A percentile compares a stretch with the other conserved stretches of the same genome.
Evolutionary conservation across 306 rosid species (phyloP).

Genomic region (Lathyrus tuberosus): DNA sequence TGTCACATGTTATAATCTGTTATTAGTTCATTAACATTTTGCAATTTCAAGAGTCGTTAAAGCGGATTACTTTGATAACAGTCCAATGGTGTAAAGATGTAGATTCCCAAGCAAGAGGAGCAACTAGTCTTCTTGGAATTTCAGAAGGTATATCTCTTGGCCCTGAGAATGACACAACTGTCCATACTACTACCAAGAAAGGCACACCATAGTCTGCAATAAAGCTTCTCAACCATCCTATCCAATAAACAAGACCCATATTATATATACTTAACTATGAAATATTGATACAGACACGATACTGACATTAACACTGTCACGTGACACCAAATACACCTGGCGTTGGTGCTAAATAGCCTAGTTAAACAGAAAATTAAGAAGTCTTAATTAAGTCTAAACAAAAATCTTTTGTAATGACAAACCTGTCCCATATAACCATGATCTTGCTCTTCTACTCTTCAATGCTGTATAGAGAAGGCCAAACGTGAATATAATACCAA

Average conservation of each 20-base stretch:
- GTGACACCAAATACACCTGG: not conserved
- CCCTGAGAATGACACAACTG: slow-evolving; percentile 59
- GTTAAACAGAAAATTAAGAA: not conserved
- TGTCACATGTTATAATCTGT: too few species aligned
- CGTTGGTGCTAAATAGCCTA: not conserved
- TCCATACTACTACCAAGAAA: slow-evolving; percentile 72
- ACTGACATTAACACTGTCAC: not conserved
- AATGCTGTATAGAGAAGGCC: slow-evolving; percentile 76
- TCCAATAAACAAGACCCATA: not conserved
- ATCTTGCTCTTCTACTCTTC: slow-evolving; percentile 71
- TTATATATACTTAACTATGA: not conserved
- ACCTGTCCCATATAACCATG: slow-evolving; percentile 89
- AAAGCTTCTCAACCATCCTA: slow-evolving; percentile 71
- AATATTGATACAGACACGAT: not conserved
- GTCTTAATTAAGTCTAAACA: not conserved
- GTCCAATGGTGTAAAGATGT: slow-evolving; percentile 78
- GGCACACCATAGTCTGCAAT: slow-evolving; percentile 82
- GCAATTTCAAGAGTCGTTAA: not conserved
- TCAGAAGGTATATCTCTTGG: slow-evolving; percentile 67
- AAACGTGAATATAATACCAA: slow-evolving; percentile 66
- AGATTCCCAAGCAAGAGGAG: slow-evolving; percentile 84
- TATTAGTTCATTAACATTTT: not conserved
- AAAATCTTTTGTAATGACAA: slow-evolving; percentile 29
- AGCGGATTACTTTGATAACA: slow-evolving; percentile 56
- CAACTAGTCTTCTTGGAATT: slow-evolving; percentile 73